Evolutionary conservation across 2,329 filamentous ascomycete species (phyloP).

Genomic region (Stachybotrys echinatus): DNA sequence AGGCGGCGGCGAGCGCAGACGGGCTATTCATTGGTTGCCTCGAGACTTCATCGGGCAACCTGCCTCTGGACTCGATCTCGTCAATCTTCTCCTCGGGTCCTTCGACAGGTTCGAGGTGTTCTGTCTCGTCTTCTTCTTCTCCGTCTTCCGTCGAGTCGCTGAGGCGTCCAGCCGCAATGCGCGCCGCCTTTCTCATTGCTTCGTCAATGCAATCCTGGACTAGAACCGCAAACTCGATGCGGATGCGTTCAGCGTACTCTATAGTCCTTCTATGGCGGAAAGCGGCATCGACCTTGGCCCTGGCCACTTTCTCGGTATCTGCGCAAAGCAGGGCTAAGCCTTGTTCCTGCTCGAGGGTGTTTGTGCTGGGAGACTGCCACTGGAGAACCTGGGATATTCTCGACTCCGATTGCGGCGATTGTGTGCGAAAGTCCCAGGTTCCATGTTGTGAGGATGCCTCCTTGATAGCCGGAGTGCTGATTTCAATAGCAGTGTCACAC

Average conservation of each 20-base stretch:
- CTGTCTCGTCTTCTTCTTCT: conserved; percentile 26
- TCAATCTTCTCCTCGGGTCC: conserved; percentile 7
- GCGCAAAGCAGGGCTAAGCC: conserved; percentile 82
- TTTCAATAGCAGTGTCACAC: conserved; percentile 92
- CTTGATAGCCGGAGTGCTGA: conserved; percentile 90
- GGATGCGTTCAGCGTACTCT: conserved; percentile 93
- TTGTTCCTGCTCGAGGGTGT: conserved; percentile 88
- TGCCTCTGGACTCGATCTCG: conserved; percentile 6
- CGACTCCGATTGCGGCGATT: conserved; percentile 93
- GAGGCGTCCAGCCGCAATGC: conserved; percentile 77
- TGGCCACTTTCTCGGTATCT: conserved; percentile 81
- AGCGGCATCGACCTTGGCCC: conserved; percentile 87
- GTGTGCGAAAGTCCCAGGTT: conserved; percentile 76
- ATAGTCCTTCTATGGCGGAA: conserved; percentile 87
- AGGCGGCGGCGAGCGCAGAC: conserved; percentile 50
- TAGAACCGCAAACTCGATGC: conserved; percentile 85
- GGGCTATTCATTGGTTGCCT: conserved; percentile 26
- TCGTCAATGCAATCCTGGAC: conserved; percentile 95
- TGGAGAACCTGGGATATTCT: conserved; percentile 90
- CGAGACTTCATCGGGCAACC: conserved; percentile 43
- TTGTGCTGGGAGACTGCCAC: conserved; percentile 92
- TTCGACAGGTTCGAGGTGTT: conserved; percentile 6
- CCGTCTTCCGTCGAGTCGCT: conserved; percentile 67
- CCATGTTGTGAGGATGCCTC: conserved; percentile 61
- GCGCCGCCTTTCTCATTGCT: conserved; percentile 82